Percentiles rank a stretch among this genome's conserved stretches.
These are phyloP conservation scores for Phialophora verrucosa DNA, from an alignment of 2,329 filamentous ascomycete species.

Conservation along the genomic window DNA sequence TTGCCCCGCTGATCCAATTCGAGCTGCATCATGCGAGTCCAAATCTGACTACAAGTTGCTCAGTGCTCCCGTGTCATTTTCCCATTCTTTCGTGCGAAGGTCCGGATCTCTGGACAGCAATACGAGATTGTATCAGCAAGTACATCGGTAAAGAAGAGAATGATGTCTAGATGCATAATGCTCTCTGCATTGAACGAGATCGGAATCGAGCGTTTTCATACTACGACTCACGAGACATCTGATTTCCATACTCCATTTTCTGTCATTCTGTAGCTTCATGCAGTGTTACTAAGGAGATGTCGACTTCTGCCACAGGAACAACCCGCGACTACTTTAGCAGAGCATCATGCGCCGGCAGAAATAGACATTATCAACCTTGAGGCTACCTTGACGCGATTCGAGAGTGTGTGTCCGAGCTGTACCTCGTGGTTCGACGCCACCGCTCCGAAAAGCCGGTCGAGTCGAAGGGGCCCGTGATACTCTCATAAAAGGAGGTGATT, in stretches of 20 bases:
- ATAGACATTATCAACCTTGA: slow-evolving; percentile 11
- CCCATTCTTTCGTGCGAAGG: background rate
- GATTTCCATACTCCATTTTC: background rate
- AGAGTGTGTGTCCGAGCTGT: slow-evolving; percentile 61
- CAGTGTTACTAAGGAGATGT: background rate
- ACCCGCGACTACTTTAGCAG: slow-evolving; percentile 38
- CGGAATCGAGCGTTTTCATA: background rate
- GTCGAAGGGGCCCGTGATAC: slow-evolving; percentile 40
- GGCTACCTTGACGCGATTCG: slow-evolving; percentile 50
- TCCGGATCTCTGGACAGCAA: background rate
- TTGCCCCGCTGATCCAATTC: background rate
- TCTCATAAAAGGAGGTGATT: slow-evolving; percentile 42
- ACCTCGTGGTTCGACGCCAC: slow-evolving; percentile 48
- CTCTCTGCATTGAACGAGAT: background rate
- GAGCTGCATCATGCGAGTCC: background rate
- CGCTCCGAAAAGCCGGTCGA: slow-evolving; percentile 7
- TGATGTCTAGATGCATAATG: background rate
- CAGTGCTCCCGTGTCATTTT: background rate
- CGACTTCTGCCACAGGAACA: slow-evolving; percentile 41
- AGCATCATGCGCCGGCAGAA: background rate
- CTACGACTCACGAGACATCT: background rate
- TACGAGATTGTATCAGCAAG: background rate
- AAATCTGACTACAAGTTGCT: background rate
- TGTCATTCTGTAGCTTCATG: background rate
- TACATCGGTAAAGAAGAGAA: background rate